Base-by-base conservation (phyloP, 192 early-diverging fungal species). In the Mortierella antarctica region DNA sequence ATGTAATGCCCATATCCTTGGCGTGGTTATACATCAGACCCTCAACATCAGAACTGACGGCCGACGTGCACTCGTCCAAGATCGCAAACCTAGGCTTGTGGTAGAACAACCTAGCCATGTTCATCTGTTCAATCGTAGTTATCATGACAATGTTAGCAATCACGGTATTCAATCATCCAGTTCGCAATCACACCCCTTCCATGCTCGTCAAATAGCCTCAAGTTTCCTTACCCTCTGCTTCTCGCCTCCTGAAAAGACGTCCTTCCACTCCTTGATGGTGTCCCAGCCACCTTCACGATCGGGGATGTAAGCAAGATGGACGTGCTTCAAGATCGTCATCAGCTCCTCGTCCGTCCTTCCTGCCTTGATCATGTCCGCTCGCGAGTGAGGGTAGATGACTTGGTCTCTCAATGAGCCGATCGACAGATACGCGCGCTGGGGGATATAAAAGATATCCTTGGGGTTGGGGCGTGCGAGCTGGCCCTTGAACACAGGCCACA, bases 41-140 rank as follows among this genome's bases (percentile, higher is more conserved):
- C 83, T 99, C 98, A 12, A 97, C 89, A 70, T 99, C 98, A 76
- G 93, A 93, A 76, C 92, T 94, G 49, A 99, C 96, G 0, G 97
- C 91, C 57, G 86, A 87, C 4, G 89, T 90, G 53, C 94, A 96
- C 89, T 99, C 98, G 85, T 98, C 97, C 82, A 99, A 87, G 76
- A 99, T 95, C 41, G 97, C 98, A 86, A 91, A 99, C 69, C 89
- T 90, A 17, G 98, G 98, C 52, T 89, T 88, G 85, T 99, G 98
- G 86, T 98, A 99, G 81, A 98, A 98, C 72, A 99, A 87, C 18
- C 98, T 86, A 6, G 96, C 96, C 94, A 99, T 95, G 45, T 94
- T 95, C 65, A 99, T 92, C 89, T 90, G 73, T 52, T 21, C 3
- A 48, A 23, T 10, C 12, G 41, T 44, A 61, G 42, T 71, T 48